Evolutionary conservation across 2,329 filamentous ascomycete species (phyloP), one percentile per base, ranked within the genome.

Genomic region (Penicillium sp.): DNA sequence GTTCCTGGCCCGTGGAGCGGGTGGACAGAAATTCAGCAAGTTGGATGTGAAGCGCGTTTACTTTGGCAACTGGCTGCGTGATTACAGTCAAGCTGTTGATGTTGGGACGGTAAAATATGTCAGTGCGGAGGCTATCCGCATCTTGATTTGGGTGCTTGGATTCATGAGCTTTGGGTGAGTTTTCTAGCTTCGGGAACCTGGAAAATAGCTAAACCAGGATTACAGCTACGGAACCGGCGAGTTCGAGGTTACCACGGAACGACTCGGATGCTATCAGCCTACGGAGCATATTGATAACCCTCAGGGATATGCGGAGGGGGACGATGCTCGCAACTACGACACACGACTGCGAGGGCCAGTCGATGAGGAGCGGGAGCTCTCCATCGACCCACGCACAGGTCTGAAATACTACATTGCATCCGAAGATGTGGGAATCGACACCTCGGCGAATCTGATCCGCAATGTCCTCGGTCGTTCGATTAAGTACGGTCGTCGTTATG

Each of bases 371-470:
- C 82, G 85, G 50, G 93, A 97, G 77, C 82, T 97, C 35, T 85
- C 84, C 46, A 84, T 98, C 67, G 91, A 98, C 67, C 82, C 84
- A 2, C 78, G 85, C 53, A 88, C 87, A 6, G 90, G 83, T 31
- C 69, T 96, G 77, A 98, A 98, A 79, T 95, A 93, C 73, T 97
- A 97, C 76, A 97, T 97, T 74, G 91, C 93, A 39, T 92, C 92
- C 61, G 93, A 97, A 73, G 79, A 85, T 50, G 77, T 83, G 56
- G 84, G 85, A 46, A 95, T 96, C 71, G 90, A 90, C 76, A 96
- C 90, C 45, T 96, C 91, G 48, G 89, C 92, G 56, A 80, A 82
- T 48, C 86, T 96, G 68, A 85, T 96, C 58, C 85, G 90, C 52
- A 82, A 84, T 60, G 85, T 96, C 1, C 90, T 96, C 62, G 76